A percentile compares a stretch with the other conserved stretches of the same genome.
Conservation (phyloP, 305 asterid species). For the Rubia tinctorum region DNA sequence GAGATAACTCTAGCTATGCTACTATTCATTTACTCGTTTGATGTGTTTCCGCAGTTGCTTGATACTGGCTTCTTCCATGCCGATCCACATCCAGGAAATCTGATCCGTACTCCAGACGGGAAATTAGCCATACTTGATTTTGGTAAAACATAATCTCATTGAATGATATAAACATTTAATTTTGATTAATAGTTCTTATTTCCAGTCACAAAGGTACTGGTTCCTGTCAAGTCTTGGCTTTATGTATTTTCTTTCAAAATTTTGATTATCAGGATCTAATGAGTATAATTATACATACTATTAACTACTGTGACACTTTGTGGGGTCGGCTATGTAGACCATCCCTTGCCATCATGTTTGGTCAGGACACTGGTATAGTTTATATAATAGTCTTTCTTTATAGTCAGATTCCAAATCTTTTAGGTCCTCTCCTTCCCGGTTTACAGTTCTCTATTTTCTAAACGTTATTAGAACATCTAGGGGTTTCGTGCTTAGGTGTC, state of each 20-base stretch:
- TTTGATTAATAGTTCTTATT: not conserved
- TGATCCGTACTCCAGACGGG: constrained; percentile 97
- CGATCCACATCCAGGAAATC: constrained; percentile 99
- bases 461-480: no score
- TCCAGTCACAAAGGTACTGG: not conserved
- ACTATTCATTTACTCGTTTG: constrained; percentile 24
- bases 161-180: not conserved
- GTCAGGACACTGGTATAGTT: not conserved
- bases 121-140: constrained; percentile 94
- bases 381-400: not conserved
- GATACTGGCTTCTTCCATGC: constrained; percentile 99
- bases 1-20: not conserved
- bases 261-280: not conserved
- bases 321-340: not conserved
- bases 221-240: not conserved
- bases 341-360: not conserved
- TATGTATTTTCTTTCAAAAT: not conserved
- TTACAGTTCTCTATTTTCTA: not conserved
- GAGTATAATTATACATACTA: not conserved
- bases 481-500: not conserved
- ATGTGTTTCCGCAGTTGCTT: constrained; percentile 64
- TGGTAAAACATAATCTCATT: constrained; percentile 43
- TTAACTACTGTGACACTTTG: not conserved
- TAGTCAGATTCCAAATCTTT: not conserved
- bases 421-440: not conserved